Evolutionary conservation across 352 stramenopile species (phyloP).

Genomic region (Phytophthora pistaciae): DNA sequence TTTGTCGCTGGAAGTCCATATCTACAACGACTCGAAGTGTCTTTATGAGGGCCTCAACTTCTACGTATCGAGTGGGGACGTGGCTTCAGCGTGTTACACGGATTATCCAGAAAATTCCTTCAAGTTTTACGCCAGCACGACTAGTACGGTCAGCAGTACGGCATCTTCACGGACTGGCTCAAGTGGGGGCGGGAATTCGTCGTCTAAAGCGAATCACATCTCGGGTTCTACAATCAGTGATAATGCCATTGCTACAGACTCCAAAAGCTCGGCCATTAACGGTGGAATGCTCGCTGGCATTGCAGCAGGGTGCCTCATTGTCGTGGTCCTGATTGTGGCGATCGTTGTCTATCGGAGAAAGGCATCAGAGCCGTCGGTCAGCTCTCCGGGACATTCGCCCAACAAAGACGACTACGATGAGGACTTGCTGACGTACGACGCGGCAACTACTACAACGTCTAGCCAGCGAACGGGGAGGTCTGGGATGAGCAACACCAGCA

Average conservation of each 20-base stretch:
- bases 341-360: not conserved
- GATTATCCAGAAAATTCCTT: not conserved
- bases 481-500: not conserved
- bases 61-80: not conserved
- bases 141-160: not conserved
- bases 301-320: not conserved
- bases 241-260: not conserved
- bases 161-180: not conserved
- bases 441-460: not conserved
- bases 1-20: not conserved
- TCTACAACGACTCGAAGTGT: slow-evolving; percentile 6
- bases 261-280: not conserved
- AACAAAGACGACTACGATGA: not conserved
- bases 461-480: not conserved
- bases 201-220: not conserved
- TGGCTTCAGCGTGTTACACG: not conserved
- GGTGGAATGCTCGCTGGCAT: not conserved
- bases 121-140: slow-evolving; percentile 7
- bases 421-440: not conserved
- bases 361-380: not conserved
- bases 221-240: not conserved
- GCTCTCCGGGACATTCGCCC: not conserved
- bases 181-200: not conserved
- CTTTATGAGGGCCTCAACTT: not conserved
- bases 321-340: not conserved